Conservation (phyloP, 352 stramenopile species). For the Globisporangium ultimum region DNA sequence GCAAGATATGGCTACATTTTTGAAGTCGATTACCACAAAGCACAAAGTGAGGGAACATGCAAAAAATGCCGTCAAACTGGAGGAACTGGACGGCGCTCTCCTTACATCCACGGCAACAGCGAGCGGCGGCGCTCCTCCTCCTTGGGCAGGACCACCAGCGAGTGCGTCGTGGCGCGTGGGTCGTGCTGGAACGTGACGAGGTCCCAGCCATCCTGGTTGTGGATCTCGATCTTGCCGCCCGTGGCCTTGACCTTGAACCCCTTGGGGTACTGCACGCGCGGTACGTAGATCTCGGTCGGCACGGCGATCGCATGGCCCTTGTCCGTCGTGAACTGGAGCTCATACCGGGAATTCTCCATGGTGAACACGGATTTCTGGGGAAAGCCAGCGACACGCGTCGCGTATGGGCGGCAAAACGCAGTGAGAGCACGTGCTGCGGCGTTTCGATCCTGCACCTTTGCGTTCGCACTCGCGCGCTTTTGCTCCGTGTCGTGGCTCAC, state of each 20-base stretch:
- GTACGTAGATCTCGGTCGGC: slow-evolving; percentile 65
- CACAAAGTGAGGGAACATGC: no score
- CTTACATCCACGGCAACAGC: no score
- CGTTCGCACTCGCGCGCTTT: neutral
- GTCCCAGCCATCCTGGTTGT: slow-evolving; percentile 26
- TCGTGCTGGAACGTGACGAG: neutral
- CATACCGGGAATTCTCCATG: slow-evolving; percentile 44
- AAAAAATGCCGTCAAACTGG: no score
- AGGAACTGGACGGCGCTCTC: no score
- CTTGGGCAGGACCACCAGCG: neutral
- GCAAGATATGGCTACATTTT: no score
- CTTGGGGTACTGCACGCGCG: slow-evolving; percentile 65
- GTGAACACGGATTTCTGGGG: slow-evolving; percentile 60
- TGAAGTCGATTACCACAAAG: no score
- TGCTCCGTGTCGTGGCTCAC: slow-evolving; percentile 37
- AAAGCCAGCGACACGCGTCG: slow-evolving; percentile 64
- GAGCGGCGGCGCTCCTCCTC: no score
- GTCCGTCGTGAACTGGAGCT: slow-evolving; percentile 47
- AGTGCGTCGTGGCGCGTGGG: neutral
- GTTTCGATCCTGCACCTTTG: slow-evolving; percentile 18
- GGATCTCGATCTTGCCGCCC: slow-evolving; percentile 47
- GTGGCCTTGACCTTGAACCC: slow-evolving; percentile 55
- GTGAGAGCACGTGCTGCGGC: slow-evolving; percentile 40
- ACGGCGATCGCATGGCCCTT: slow-evolving; percentile 23
- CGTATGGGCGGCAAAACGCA: slow-evolving; percentile 66